Conservation (phyloP, 2,329 filamentous ascomycete species). For the Fusarium begoniae region DNA sequence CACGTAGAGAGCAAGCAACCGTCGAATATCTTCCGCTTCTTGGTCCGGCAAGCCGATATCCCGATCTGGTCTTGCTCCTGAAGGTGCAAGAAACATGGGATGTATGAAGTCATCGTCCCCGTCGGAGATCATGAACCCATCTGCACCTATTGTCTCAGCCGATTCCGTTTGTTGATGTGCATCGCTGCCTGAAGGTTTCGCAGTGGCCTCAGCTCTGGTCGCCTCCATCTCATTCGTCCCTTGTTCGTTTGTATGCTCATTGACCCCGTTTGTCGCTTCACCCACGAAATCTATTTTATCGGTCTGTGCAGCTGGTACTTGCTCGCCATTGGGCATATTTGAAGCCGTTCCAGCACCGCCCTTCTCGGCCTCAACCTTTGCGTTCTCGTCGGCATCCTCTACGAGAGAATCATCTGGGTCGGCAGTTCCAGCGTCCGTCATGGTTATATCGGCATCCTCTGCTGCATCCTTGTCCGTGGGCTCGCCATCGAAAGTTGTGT, state of each 20-base stretch:
- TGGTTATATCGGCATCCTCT: constrained; percentile 42
- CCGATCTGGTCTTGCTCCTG: constrained; percentile 69
- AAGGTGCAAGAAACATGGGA: constrained; percentile 76
- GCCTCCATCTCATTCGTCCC: background rate
- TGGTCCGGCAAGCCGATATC: constrained; percentile 75
- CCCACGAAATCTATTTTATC: background rate
- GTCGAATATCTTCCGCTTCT: constrained; percentile 82
- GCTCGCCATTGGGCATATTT: constrained; percentile 20
- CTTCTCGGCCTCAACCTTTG: constrained; percentile 14
- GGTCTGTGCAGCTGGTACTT: background rate
- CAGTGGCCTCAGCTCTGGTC: background rate
- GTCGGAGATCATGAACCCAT: constrained; percentile 4
- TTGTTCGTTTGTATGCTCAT: background rate
- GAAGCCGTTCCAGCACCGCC: background rate
- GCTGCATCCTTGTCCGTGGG: constrained; percentile 15
- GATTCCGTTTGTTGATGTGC: constrained; percentile 7
- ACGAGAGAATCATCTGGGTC: constrained; percentile 33
- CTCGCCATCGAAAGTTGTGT: constrained; percentile 4
- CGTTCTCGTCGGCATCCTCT: constrained; percentile 13
- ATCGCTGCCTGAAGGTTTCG: constrained; percentile 1
- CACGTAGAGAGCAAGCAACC: constrained; percentile 77
- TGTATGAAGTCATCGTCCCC: constrained; percentile 69
- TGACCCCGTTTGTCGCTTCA: constrained; percentile 8
- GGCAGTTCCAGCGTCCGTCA: constrained; percentile 44
- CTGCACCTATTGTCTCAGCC: constrained; percentile 13